Conservation (phyloP, 805 yeast genomes). For the Candida vartiovaarae region DNA sequence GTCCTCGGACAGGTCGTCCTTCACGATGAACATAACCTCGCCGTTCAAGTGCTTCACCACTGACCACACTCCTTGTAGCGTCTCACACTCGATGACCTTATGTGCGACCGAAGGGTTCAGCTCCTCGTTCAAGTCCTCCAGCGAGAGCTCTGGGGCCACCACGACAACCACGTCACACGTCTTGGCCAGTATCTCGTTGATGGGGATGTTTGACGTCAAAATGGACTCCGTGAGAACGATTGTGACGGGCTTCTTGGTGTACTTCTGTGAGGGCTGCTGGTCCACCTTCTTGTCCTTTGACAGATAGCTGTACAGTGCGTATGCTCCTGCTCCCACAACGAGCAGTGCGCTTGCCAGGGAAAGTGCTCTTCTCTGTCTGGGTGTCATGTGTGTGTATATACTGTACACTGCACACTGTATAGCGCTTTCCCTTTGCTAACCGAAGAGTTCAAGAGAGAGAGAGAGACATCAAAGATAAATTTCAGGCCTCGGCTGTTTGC, state of each 20-base stretch:
- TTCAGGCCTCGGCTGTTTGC: too few species aligned
- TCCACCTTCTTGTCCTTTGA: neutral
- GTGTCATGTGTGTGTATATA: neutral
- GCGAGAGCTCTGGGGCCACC: conserved; percentile 26
- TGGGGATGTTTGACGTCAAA: conserved; percentile 19
- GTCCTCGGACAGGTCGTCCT: conserved; percentile 20
- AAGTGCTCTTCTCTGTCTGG: conserved; percentile 4
- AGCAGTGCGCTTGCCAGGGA: conserved; percentile 7
- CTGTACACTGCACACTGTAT: too few species aligned
- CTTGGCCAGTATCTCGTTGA: conserved; percentile 19
- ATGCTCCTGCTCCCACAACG: conserved; percentile 6
- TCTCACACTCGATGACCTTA: conserved; percentile 32
- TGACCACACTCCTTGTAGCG: conserved; percentile 44
- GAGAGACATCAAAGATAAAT: too few species aligned
- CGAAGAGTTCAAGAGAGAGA: too few species aligned
- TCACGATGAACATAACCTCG: conserved; percentile 24
- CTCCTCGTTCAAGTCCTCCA: conserved; percentile 12
- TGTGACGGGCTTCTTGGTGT: conserved; percentile 19
- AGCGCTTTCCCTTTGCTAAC: too few species aligned
- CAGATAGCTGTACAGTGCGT: conserved; percentile 9
- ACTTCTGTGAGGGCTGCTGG: conserved; percentile 2
- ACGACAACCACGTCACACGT: conserved; percentile 28
- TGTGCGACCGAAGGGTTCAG: conserved; percentile 24
- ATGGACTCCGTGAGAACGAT: conserved; percentile 23
- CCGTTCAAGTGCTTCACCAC: conserved; percentile 45